phyloP scores from a whole-genome alignment of 1,284 basidiomycete genomes.

The Cryptococcus maquisensis region DNA sequence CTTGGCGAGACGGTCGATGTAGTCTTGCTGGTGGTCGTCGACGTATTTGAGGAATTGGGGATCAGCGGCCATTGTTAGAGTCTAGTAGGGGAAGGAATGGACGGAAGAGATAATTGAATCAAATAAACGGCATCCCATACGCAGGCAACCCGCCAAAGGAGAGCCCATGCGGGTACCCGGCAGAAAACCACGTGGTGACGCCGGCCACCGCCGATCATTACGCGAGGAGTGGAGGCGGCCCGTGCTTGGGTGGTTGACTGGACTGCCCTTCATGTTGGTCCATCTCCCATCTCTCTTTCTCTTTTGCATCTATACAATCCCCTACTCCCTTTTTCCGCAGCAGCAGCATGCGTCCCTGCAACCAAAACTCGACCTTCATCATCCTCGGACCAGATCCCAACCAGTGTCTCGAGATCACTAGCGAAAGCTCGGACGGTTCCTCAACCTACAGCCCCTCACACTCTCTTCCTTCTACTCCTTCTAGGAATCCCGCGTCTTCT shows the following conservation, averaged over 20 bases:
- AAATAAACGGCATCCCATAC: background rate
- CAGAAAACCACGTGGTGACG: background rate
- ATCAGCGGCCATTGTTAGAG: conserved; percentile 42
- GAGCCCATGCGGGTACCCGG: background rate
- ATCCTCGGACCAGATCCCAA: too few relatives aligned
- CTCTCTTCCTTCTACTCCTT: background rate
- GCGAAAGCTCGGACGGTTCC: too few relatives aligned
- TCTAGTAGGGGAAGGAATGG: conserved; percentile 2
- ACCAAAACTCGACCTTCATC: too few relatives aligned
- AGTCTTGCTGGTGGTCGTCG: conserved; percentile 65
- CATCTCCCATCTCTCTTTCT: background rate
- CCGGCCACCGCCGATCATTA: background rate
- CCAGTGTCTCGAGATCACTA: too few relatives aligned
- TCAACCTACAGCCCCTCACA: too few relatives aligned
- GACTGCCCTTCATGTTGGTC: background rate
- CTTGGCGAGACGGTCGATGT: conserved; percentile 70
- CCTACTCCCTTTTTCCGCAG: background rate
- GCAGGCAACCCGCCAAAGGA: background rate
- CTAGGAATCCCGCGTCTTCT: background rate
- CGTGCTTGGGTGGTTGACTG: background rate
- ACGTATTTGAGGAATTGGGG: conserved; percentile 59
- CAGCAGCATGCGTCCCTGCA: too few relatives aligned
- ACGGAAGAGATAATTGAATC: background rate
- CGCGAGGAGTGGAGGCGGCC: background rate
- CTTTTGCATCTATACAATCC: background rate